Conservation (phyloP, 306 rosid species). For the Psophocarpus tetragonolobus region DNA sequence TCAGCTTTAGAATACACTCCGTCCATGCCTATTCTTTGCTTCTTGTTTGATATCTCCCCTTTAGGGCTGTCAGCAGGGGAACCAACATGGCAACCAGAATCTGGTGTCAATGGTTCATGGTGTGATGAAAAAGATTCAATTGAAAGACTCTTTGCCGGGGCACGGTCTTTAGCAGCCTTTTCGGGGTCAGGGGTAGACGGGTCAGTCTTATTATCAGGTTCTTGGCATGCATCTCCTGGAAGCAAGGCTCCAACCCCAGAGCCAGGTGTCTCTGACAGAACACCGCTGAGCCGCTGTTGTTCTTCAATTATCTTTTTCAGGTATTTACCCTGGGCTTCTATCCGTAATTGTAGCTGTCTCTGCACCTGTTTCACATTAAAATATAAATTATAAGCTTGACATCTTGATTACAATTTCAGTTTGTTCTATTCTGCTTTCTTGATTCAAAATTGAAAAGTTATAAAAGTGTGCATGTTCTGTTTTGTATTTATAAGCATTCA, state of each 20-base stretch:
- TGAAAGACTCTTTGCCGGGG: slow-evolving; percentile 75
- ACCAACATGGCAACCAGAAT: slow-evolving; percentile 72
- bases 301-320: slow-evolving; percentile 98
- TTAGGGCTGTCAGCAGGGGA: slow-evolving; percentile 70
- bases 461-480: no score
- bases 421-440: background rate
- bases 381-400: background rate
- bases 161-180: slow-evolving; percentile 66
- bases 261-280: slow-evolving; percentile 68
- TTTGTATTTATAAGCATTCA: no score
- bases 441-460: background rate
- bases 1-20: slow-evolving; percentile 61
- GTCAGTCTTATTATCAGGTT: slow-evolving; percentile 68
- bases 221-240: slow-evolving; percentile 53
- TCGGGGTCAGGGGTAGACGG: slow-evolving; percentile 95
- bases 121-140: slow-evolving; percentile 79
- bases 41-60: slow-evolving; percentile 62
- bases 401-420: slow-evolving; percentile 12
- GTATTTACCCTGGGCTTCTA: slow-evolving; percentile 97
- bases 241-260: slow-evolving; percentile 44
- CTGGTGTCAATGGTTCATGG: slow-evolving; percentile 86
- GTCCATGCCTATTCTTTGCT: slow-evolving; percentile 53
- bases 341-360: slow-evolving; percentile 91
- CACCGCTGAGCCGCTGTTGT: slow-evolving; percentile 88
- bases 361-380: slow-evolving; percentile 70